Base-by-base conservation (phyloP, 169 alveolate species). In the Plasmodium billcollinsi region DNA sequence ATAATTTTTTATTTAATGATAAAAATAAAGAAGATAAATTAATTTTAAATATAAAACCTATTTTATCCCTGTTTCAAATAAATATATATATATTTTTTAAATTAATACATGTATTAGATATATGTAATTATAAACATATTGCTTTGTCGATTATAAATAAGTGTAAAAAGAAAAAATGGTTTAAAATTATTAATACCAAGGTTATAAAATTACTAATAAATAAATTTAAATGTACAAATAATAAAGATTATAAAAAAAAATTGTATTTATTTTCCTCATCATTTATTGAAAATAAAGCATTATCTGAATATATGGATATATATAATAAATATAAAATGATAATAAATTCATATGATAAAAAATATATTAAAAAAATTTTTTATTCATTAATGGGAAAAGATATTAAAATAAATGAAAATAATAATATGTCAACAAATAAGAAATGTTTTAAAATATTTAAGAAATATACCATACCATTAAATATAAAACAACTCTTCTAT, bases 401-500 rank as follows among this genome's bases (percentile, higher is more conserved):
- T 33, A 49, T 5, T 2, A 33, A 33, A 33, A 33, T 33, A 5
- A 33, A 33, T 5, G 4, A 26, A 26, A 2, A 26, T 33, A 4
- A 33, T 33, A 5, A 6, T 33, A 6, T 4, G 45, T 0, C 8
- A 5, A 43, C 15, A 11, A 14, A 45, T 1, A 21, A 18, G 0
- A 21, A 18, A 0, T n/a, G 14, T 3, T 9, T 61, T 33, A 43
- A 15, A 15, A 61, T 86, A n/a, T 86, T 86, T 73, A 86, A 59
- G 56, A 86, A 29, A 71, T 65, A 58, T 1, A 45, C 73, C 14
- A 58, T 86, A 33, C 88, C 70, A 2, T 50, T 86, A 45, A 86
- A 86, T 24, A 59, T 86, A 61, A 86, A 72, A 74, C 92, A 86
- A 33, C 43, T 86, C 59, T 86, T 43, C 73, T 86, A 71, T 66